Conservation (phyloP, 441 rosid species). For the Jatropha multifida region DNA sequence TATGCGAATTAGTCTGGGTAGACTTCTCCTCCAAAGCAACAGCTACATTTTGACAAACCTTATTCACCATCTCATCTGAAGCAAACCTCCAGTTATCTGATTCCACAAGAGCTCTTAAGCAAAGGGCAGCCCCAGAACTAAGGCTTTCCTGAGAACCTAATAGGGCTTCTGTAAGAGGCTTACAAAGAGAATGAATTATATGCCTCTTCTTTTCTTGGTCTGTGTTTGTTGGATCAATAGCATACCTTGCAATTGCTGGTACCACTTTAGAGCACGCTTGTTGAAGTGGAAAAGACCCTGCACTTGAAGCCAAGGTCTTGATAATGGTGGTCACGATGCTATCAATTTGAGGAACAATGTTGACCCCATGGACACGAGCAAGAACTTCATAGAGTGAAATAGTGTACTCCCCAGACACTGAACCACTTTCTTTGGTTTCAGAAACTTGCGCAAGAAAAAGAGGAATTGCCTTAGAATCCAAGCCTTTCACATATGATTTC, state of each 20-base stretch:
- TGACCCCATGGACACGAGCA: conserved; percentile 92
- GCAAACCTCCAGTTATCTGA: conserved; percentile 92
- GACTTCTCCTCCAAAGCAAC: conserved; percentile 84
- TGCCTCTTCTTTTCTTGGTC: conserved; percentile 60
- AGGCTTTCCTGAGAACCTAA: conserved; percentile 77
- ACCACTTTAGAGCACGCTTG: conserved; percentile 98
- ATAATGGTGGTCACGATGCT: conserved; percentile 75
- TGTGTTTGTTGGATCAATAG: conserved; percentile 80
- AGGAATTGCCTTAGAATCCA: conserved; percentile 92
- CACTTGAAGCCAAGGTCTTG: conserved; percentile 83
- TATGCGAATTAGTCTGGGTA: conserved; percentile 71
- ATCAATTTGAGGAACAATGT: conserved; percentile 82
- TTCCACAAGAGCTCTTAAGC: conserved; percentile 93
- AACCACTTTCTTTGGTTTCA: conserved; percentile 87
- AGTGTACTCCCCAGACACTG: conserved; percentile 87
- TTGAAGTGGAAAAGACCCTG: conserved; percentile 87
- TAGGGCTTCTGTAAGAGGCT: conserved; percentile 84
- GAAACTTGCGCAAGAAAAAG: conserved; percentile 88
- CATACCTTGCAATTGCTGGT: conserved; percentile 93
- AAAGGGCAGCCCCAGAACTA: conserved; percentile 92
- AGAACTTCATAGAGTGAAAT: conserved; percentile 95
- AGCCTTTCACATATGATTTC: conserved; percentile 77
- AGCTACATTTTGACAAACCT: conserved; percentile 87
- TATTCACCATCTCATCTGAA: conserved; percentile 76
- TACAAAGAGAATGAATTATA: conserved; percentile 77